Percentiles rank a stretch among this genome's conserved stretches.
phyloP scores from a whole-genome alignment of 2,329 filamentous ascomycete genomes.

The Trichoderma sp. region DNA sequence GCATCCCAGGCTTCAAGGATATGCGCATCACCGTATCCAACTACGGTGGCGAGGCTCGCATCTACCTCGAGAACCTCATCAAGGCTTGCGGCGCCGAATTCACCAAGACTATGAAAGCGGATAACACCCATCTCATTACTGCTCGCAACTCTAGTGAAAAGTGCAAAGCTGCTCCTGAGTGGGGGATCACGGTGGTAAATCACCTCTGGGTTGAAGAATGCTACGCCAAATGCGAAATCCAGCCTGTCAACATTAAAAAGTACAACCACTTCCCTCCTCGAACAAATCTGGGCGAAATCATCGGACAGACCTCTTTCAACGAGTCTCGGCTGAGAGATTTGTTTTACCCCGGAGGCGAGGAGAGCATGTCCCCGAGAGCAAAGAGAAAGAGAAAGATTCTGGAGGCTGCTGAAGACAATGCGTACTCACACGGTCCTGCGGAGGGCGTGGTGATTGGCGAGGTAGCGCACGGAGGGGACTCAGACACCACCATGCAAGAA shows the following conservation, averaged over 20 bases:
- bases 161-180: conserved; percentile 87
- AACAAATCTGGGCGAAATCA: conserved; percentile 90
- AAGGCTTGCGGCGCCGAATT: conserved; percentile 81
- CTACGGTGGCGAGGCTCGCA: conserved; percentile 90
- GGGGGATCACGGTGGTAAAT: conserved; percentile 87
- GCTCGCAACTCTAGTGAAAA: conserved; percentile 90
- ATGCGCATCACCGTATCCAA: conserved; percentile 89
- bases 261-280: conserved; percentile 86
- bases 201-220: conserved; percentile 98
- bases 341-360: conserved; percentile 66
- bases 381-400: conserved; percentile 53
- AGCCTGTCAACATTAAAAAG: conserved; percentile 69
- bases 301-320: conserved; percentile 85
- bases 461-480: conserved; percentile 40
- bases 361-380: conserved; percentile 43
- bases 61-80: conserved; percentile 91
- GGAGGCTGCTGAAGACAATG: conserved; percentile 53
- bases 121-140: conserved; percentile 94
- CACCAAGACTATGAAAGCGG: conserved; percentile 91
- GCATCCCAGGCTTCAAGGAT: conserved; percentile 76
- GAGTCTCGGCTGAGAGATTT: conserved; percentile 59
- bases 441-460: conserved; percentile 50
- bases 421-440: conserved; percentile 48
- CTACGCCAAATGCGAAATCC: conserved; percentile 83
- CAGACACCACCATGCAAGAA: conserved; percentile 49